A percentile compares a stretch with the other conserved stretches of the same genome.
phyloP scores from a whole-genome alignment of 1,139 yeast genomes.

The Taphrina populina region DNA sequence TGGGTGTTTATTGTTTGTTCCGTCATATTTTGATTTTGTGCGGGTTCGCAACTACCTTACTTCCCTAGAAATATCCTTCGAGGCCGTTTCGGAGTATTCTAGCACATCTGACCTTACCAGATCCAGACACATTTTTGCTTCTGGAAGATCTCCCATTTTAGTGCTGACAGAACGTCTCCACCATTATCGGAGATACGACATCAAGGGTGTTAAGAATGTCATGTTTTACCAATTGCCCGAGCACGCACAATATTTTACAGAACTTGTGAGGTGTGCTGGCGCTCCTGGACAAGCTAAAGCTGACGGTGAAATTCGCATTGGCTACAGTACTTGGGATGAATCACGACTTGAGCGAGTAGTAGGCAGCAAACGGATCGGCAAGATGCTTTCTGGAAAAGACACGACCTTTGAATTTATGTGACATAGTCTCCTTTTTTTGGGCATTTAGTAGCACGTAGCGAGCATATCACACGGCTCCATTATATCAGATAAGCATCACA shows the following conservation, averaged over 20 bases:
- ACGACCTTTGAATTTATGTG: constrained; percentile 40
- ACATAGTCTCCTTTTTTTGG: not conserved
- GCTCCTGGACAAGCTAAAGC: constrained; percentile 43
- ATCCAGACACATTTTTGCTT: constrained; percentile 64
- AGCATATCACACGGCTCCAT: not conserved
- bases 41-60: constrained; percentile 71
- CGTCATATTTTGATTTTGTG: constrained; percentile 83
- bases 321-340: constrained; percentile 81
- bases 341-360: constrained; percentile 77
- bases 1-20: constrained; percentile 77
- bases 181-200: constrained; percentile 79
- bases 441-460: not conserved
- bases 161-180: constrained; percentile 91
- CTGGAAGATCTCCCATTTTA: constrained; percentile 67
- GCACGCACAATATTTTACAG: constrained; percentile 79
- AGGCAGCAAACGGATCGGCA: constrained; percentile 65
- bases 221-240: constrained; percentile 81
- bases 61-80: constrained; percentile 49
- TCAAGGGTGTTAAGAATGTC: constrained; percentile 81
- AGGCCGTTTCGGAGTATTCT: constrained; percentile 78
- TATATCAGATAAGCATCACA: not conserved
- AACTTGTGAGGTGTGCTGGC: constrained; percentile 57
- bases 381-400: constrained; percentile 40
- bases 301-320: constrained; percentile 56
- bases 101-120: constrained; percentile 67